These are phyloP conservation scores for Fusarium sororula DNA, from an alignment of 2,329 filamentous ascomycete species.

Conservation along the genomic window DNA sequence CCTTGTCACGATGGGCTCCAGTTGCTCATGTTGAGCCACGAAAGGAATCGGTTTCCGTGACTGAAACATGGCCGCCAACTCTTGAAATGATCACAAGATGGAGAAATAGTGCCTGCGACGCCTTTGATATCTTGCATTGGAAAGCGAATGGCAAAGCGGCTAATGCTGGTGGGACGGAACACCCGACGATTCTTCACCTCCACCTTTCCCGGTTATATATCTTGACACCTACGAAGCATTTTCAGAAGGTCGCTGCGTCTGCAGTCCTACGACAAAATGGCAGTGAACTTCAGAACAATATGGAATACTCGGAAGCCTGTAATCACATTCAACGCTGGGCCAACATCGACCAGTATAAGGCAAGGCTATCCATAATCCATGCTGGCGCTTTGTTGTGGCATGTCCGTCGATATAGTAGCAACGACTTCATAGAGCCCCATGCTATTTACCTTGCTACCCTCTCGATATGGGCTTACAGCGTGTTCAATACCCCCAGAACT, in stretches of 20 bases:
- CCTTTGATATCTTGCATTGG: conserved; percentile 33
- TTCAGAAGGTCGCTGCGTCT: conserved; percentile 12
- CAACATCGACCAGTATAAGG: conserved; percentile 32
- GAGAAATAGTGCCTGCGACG: conserved; percentile 33
- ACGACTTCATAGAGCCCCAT: conserved; percentile 26
- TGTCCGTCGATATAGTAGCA: conserved; percentile 27
- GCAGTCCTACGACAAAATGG: not conserved
- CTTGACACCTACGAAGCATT: conserved; percentile 19
- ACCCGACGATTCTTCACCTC: conserved; percentile 32
- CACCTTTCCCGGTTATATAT: conserved; percentile 29
- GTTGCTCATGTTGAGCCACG: conserved; percentile 23
- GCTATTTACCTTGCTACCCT: conserved; percentile 26
- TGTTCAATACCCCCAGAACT: not conserved
- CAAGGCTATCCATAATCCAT: conserved; percentile 26
- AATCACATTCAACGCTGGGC: conserved; percentile 22
- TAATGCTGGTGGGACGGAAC: conserved; percentile 26
- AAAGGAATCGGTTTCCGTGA: not conserved
- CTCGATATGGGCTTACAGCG: conserved; percentile 22
- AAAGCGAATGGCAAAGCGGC: conserved; percentile 28
- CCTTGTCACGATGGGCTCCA: conserved; percentile 22
- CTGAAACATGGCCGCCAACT: conserved; percentile 25
- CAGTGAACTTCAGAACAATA: not conserved
- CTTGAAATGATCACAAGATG: conserved; percentile 24
- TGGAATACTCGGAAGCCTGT: conserved; percentile 12
- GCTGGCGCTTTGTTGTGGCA: conserved; percentile 31